phyloP scores from a whole-genome alignment of 2,329 filamentous ascomycete species.

The Fusarium praegraminearum region DNA sequence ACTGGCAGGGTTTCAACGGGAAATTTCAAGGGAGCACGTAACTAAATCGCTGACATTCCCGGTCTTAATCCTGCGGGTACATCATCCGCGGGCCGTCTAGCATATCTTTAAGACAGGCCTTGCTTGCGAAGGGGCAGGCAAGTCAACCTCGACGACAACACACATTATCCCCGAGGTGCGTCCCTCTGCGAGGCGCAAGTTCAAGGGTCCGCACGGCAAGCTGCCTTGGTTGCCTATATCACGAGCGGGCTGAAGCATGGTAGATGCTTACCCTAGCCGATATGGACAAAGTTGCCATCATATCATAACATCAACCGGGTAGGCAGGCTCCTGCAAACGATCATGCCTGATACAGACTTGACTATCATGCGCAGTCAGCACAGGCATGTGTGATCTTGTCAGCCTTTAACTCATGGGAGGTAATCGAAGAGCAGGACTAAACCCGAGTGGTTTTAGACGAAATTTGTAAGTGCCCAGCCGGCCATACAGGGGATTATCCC shows the following conservation, averaged over 20 bases:
- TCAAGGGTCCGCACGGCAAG: constrained; percentile 17
- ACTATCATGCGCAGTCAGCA: constrained; percentile 10
- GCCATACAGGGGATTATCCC: constrained; percentile 16
- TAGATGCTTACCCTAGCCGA: constrained; percentile 24
- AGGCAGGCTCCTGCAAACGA: constrained; percentile 10
- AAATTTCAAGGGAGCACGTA: constrained; percentile 7
- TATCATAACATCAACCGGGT: not conserved
- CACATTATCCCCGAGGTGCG: constrained; percentile 20
- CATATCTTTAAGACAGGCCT: constrained; percentile 16
- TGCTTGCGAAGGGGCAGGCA: not conserved
- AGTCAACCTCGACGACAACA: constrained; percentile 17
- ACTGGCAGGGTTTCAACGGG: constrained; percentile 22
- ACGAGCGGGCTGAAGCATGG: constrained; percentile 7
- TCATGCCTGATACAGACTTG: not conserved
- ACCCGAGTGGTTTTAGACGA: not conserved
- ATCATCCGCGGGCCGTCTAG: constrained; percentile 15
- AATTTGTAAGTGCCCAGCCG: not conserved
- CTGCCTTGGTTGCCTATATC: constrained; percentile 6
- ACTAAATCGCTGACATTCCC: constrained; percentile 7
- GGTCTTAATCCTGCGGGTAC: constrained; percentile 22
- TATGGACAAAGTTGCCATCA: not conserved
- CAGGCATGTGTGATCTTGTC: constrained; percentile 7
- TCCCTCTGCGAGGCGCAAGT: not conserved
- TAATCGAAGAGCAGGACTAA: not conserved
- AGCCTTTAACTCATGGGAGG: constrained; percentile 10